These are phyloP conservation scores for Acanthochlamys bracteata DNA, from an alignment of 106 monocot genomes.

Conservation along the genomic window DNA sequence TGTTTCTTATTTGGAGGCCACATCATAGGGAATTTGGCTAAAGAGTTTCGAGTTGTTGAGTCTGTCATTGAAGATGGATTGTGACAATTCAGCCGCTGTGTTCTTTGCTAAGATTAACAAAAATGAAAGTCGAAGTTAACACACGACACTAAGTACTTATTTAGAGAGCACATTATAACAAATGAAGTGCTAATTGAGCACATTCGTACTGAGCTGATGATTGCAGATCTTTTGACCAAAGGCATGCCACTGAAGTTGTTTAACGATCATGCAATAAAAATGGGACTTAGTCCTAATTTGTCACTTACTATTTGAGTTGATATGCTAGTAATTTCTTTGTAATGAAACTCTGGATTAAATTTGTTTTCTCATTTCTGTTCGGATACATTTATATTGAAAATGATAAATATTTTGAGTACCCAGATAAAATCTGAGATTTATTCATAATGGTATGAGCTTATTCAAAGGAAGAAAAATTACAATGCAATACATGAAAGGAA, in stretches of 20 bases:
- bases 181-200: not conserved
- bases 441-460: not conserved
- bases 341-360: no score
- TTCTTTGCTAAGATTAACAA: conserved; percentile 8
- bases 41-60: not conserved
- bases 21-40: not conserved
- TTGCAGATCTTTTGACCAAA: no score
- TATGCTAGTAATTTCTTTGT: not conserved
- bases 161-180: not conserved
- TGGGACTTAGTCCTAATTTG: not conserved
- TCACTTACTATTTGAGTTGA: not conserved
- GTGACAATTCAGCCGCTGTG: conserved; percentile 8
- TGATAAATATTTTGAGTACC: no score
- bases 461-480: not conserved
- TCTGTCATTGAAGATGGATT: conserved; percentile 3
- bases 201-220: no score
- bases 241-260: no score
- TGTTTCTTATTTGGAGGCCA: not conserved
- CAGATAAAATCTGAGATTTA: not conserved
- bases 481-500: not conserved
- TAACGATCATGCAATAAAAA: no score
- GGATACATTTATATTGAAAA: no score
- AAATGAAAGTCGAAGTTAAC: not conserved
- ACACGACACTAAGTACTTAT: not conserved
- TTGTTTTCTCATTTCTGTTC: no score